Base-by-base conservation (phyloP, 352 stramenopile genomes). In the Paralagenidium karlingii region DNA sequence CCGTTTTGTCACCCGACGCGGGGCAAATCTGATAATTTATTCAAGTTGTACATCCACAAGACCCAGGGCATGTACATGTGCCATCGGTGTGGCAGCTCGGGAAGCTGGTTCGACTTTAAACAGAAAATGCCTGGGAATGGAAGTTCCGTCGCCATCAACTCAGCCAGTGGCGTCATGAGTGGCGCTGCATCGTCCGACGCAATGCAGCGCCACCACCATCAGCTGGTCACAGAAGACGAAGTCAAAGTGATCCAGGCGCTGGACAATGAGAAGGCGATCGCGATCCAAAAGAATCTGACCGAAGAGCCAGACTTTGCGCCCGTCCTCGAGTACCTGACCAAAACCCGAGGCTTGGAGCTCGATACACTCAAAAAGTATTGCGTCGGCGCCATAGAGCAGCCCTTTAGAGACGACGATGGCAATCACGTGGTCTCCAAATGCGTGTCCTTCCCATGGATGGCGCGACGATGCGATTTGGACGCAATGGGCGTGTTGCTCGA, bases 381-480 rank as follows among this genome's bases (percentile, higher is more conserved):
- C 38, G 81, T 96, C 15, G 84, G 84, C 19, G 80, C 77, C 32
- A 87, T 89, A 38, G 63, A 92, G 42, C 82, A 94, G 61, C 71
- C 76, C 7, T 95, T 92, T 43, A 66, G 77, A 22, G 60, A 82
- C 40, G 54, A 74, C 10, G 49, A 65, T 18, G 67, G 65, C 36
- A 51, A 83, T 36, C 68, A 60, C 15, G 49, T 68, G 21, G 60
- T 63, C 22, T 54, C 50, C 31, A 68, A 86, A 49, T 97, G 87
- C 54, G 85, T 98, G 34, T 96, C 90, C 4, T 98, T 98, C 69
- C 93, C 93, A 39, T 98, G 89, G 91, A 94, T 98, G 59, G 82
- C 93, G 52, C 73, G 73, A 10, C 61, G 77, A 16, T 58, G 54
- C 27, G 82, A 97, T 48, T 80, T 70, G 46, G 51, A 71, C 34